These are phyloP conservation scores for Alternaria novae-zelandiae DNA, from an alignment of 2,329 filamentous ascomycete genomes.

Conservation along the genomic window DNA sequence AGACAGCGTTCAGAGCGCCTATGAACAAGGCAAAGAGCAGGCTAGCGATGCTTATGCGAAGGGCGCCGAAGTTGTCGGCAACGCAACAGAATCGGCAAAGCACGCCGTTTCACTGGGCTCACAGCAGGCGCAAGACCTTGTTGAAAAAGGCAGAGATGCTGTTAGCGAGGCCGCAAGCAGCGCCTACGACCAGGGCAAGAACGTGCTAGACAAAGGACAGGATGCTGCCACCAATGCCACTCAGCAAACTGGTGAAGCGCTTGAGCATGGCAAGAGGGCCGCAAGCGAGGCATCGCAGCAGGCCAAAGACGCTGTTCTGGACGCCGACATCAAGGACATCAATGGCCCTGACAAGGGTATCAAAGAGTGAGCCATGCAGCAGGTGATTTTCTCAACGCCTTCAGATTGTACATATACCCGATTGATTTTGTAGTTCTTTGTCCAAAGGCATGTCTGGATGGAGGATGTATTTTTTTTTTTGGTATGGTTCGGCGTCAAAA, in stretches of 20 bases:
- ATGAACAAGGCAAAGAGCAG: conserved; percentile 41
- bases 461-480: not conserved
- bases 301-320: conserved; percentile 24
- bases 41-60: conserved; percentile 27
- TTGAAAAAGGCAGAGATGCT: conserved; percentile 31
- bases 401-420: conserved; percentile 29
- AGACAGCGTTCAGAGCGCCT: conserved; percentile 38
- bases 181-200: conserved; percentile 21
- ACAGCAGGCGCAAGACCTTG: conserved; percentile 31
- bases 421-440: conserved; percentile 3
- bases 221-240: conserved; percentile 16
- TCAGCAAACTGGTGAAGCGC: conserved; percentile 18
- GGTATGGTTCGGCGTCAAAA: not conserved
- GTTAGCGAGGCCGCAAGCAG: conserved; percentile 1
- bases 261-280: conserved; percentile 32
- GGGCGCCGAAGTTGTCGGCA: conserved; percentile 32
- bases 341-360: conserved; percentile 20
- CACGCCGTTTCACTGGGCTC: conserved; percentile 33
- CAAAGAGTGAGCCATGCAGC: conserved; percentile 17
- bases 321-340: conserved; percentile 24
- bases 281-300: conserved; percentile 20
- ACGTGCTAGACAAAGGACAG: conserved; percentile 33
- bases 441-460: not conserved
- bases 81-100: conserved; percentile 33
- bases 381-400: not conserved